Base-by-base conservation (phyloP, 1,139 yeast species). In the Kazachstania sp. region DNA sequence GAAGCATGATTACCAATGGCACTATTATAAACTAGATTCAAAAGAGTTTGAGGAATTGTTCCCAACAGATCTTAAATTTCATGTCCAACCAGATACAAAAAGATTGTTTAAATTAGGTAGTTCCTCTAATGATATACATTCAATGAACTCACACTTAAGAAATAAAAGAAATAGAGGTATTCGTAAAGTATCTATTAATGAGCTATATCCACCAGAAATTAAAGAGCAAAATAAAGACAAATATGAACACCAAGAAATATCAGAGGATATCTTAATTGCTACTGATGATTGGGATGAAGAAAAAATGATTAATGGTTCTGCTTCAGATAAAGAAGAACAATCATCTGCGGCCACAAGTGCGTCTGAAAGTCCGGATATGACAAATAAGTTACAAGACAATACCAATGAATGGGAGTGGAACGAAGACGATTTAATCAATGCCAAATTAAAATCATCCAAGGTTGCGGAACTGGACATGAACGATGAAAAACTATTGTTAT, bases 231-330 rank as follows among this genome's bases (percentile, higher is more conserved):
- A 36, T 59, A 65, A 53, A 61, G 67, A 49, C 20, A 47, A 51
- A 20, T 48, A 50, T 8, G 43, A 47, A 11, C 50, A 54, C 20
- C 52, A 56, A 19, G 54, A 56, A 37, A 52, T 63, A 28, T 73
- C 78, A 30, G 78, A 79, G 47, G 86, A 83, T 51, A 66, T 86
- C 46, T 70, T 84, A 4, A 69, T 87, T 39, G 85, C 94, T 0
- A 77, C 92, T 0, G 83, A 86, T 16, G 92, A 85, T 55, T 88
- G 97, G 96, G 83, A 86, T 58, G 86, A 83, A 57, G 81, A 79
- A 30, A 71, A 71, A 5, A 78, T 84, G 16, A 70, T 84, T 23
- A 45, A 45, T 16, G 47, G 46, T 9, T 23, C 29, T 20, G 23
- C 41, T n/a, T 38, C 41, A 4, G 48, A 56, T 4, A 16, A 36